Evolutionary conservation across 352 stramenopile species (phyloP).

Genomic region (Phytophthora pini): DNA sequence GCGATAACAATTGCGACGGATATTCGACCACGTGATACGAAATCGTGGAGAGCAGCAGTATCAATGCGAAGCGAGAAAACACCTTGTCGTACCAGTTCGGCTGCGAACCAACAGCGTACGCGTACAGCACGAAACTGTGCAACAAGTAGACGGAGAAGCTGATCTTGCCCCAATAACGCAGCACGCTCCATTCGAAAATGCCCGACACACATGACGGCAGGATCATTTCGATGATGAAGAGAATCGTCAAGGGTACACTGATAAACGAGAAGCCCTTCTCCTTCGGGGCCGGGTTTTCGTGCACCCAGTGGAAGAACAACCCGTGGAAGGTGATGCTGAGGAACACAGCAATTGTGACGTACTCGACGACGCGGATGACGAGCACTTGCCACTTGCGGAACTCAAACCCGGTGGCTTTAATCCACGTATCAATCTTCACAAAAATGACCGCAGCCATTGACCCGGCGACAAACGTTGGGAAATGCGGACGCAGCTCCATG

Average conservation of each 20-base stretch:
- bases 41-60: constrained; percentile 36
- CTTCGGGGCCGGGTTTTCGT: constrained; percentile 28
- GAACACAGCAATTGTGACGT: constrained; percentile 30
- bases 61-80: constrained; percentile 39
- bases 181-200: constrained; percentile 45
- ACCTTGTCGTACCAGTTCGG: constrained; percentile 36
- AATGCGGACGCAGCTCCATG: constrained; percentile 32
- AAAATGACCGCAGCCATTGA: constrained; percentile 49
- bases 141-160: constrained; percentile 54
- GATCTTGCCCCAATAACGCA: constrained; percentile 53
- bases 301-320: constrained; percentile 44
- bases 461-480: constrained; percentile 43
- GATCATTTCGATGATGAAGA: constrained; percentile 52
- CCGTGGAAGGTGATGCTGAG: constrained; percentile 38
- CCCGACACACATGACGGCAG: constrained; percentile 33
- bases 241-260: constrained; percentile 32
- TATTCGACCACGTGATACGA: constrained; percentile 55
- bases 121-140: constrained; percentile 51
- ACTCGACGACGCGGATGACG: constrained; percentile 34
- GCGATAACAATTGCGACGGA: constrained; percentile 45
- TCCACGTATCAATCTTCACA: constrained; percentile 27
- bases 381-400: constrained; percentile 25
- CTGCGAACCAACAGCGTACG: constrained; percentile 15
- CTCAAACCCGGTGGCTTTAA: constrained; percentile 27
- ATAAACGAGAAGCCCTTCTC: constrained; percentile 36